These are phyloP conservation scores for Fomitopsis pulvina DNA, from an alignment of 768 basidiomycete species.

Conservation along the genomic window DNA sequence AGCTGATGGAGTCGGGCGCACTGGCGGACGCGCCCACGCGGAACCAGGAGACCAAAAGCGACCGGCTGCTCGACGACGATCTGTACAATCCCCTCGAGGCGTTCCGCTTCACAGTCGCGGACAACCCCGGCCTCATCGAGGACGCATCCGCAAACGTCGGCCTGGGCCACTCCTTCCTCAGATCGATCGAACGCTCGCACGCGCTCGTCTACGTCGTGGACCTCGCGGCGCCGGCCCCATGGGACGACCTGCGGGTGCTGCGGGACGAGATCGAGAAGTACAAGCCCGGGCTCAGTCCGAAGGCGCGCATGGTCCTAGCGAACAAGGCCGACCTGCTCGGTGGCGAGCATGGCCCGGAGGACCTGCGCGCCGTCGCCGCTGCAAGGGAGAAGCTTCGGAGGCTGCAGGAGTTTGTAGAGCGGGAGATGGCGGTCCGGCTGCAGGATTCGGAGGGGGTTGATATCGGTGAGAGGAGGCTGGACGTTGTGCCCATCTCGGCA, in stretches of 20 bases:
- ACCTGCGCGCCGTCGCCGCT: conserved; percentile 41
- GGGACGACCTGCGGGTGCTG: conserved; percentile 68
- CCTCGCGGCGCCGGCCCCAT: conserved; percentile 65
- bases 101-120: conserved; percentile 91
- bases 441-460: conserved; percentile 11
- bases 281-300: conserved; percentile 68
- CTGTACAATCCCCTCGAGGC: conserved; percentile 40
- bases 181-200: conserved; percentile 87
- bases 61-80: conserved; percentile 2
- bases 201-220: conserved; percentile 93
- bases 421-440: conserved; percentile 31
- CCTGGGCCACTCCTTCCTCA: conserved; percentile 88
- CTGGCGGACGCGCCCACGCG: conserved; percentile 44
- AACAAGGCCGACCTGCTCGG: conserved; percentile 93
- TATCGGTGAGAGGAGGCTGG: conserved; percentile 34
- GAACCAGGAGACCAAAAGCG: conserved; percentile 30
- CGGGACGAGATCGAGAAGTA: conserved; percentile 81
- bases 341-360: conserved; percentile 30
- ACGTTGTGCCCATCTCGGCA: conserved; percentile 78
- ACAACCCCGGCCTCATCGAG: conserved; percentile 91
- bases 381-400: conserved; percentile 50
- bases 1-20: conserved; percentile 44
- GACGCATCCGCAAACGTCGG: conserved; percentile 85
- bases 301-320: conserved; percentile 78
- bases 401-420: conserved; percentile 51